Evolutionary conservation across 345 rosid species (phyloP), one percentile per base, ranked within the genome.

Genomic region (Excoecaria agallocha): DNA sequence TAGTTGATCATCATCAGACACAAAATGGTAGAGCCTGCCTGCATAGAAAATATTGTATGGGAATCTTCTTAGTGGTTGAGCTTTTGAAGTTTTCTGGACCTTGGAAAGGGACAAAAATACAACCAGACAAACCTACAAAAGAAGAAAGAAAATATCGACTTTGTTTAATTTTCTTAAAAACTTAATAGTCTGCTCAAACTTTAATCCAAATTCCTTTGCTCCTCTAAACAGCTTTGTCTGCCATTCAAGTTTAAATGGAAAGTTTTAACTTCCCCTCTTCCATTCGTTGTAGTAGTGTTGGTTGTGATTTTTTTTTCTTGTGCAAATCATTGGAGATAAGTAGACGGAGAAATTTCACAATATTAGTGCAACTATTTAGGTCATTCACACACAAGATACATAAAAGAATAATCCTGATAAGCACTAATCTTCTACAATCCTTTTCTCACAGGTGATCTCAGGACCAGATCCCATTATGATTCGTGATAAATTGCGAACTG

Each of bases 391-490:
- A 20, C 30, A n/a, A 35, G 11, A 45, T 55, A 38, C 9, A 8
- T 22, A 8, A 39, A 58, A 71, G 37, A 71, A 58, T 58, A 9
- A 58, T 58, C 10, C 48, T 38, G 35, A 51, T 9, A 22, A 54
- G 8, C 22, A 15, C 6, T 8, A 57, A n/a, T 19, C 59, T 19
- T 19, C n/a, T 37, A 38, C 13, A 38, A 54, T 9, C 35, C 24
- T 17, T 22, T 66, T 56, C 77, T 69, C 75, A 51, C 67, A 94
- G 99, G 99, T 89, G 68, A 82, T 39, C 51, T 87, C 99, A 69
- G 99, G 98, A 77, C 79, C 89, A 7, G 96, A 95, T 75, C 99
- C 99, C 16, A 71, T 84, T 82, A 78, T 72, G 10, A 87, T 43
- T 55, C 91, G 97, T 60, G 78, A 85, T 57, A 90, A 83, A 66